Evolutionary conservation across 495 filamentous ascomycete genomes (phyloP), one percentile per base, ranked within the genome.

Genomic region (Evernia prunastri): DNA sequence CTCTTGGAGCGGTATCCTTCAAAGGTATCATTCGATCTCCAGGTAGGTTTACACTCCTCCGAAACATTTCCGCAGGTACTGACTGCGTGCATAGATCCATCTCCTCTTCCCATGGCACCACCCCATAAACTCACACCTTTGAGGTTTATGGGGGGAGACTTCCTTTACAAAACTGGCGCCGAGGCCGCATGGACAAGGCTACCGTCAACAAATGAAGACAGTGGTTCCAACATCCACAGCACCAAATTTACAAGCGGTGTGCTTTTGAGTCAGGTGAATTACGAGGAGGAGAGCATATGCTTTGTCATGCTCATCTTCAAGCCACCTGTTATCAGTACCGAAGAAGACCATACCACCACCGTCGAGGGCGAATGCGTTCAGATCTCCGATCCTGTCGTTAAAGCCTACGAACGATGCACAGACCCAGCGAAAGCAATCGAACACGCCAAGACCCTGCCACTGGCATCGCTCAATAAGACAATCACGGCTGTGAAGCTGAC

Each of bases 361-460:
- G 15, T 54, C 51, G 25, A 31, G 27, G 49, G 27, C 18, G 15
- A 0, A 6, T 53, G 49, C 5, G 15, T 54, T 20, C 8, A 1
- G 11, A 20, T 54, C 1, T 3, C 13, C 51, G n/a, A 11, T 20
- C 27, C 29, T 12, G 12, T 2, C 29, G 3, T 33, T 6, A 20
- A 1, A 0, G 15, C 51, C 2, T 29, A 9, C 29, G 0, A 9
- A 3, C 0, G 0, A 0, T 20, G 29, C 51, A 18, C 1, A 17
- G 51, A 33, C 13, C 33, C 10, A 31, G 51, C n/a, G 18, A 31
- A 33, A 20, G 51, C 51, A 13, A 9, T 33, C 15, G 51, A 54
- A 15, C 29, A 54, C 5, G 27, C 29, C 20, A 33, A 33, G 51
- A 54, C 27, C n/a, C 29, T 33, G 7, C 27, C 29, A 1, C 51